Evolutionary conservation across 2,329 filamentous ascomycete species (phyloP).

Genomic region (Sphaerulina vaccinii): DNA sequence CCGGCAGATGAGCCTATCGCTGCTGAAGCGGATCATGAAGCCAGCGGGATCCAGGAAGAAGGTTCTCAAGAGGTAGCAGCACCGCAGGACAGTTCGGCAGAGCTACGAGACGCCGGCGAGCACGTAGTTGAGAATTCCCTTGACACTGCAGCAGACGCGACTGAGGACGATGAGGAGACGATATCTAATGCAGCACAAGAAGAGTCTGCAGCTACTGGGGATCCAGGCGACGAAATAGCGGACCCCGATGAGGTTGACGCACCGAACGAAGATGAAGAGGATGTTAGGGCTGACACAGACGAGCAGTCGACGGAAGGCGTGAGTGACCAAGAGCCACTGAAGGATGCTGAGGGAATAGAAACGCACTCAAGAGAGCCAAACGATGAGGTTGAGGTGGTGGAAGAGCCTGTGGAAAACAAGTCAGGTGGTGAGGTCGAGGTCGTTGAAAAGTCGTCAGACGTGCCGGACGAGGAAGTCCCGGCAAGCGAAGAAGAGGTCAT

Average conservation of each 20-base stretch:
- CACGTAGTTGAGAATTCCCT: background rate
- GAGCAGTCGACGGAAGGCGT: background rate
- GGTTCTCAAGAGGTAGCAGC: background rate
- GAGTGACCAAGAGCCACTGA: background rate
- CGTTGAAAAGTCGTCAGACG: background rate
- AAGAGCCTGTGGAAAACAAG: background rate
- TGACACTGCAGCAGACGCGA: background rate
- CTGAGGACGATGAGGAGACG: background rate
- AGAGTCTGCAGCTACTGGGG: background rate
- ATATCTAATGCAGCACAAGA: background rate
- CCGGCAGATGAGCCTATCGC: background rate
- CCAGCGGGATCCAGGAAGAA: background rate
- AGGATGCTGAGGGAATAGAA: background rate
- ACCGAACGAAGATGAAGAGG: slow-evolving; percentile 3
- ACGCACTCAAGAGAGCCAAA: background rate
- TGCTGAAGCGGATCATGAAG: background rate
- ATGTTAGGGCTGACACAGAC: background rate
- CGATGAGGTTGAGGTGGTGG: background rate
- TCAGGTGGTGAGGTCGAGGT: background rate
- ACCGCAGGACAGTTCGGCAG: slow-evolving; percentile 7
- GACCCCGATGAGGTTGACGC: background rate
- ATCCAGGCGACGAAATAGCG: background rate
- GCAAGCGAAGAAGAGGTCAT: background rate
- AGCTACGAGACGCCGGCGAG: slow-evolving; percentile 3
- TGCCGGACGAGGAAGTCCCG: background rate